Percentiles rank a stretch among this genome's conserved stretches.
phyloP scores from a whole-genome alignment of 1,284 basidiomycete species.

The Amylostereum areolatum region DNA sequence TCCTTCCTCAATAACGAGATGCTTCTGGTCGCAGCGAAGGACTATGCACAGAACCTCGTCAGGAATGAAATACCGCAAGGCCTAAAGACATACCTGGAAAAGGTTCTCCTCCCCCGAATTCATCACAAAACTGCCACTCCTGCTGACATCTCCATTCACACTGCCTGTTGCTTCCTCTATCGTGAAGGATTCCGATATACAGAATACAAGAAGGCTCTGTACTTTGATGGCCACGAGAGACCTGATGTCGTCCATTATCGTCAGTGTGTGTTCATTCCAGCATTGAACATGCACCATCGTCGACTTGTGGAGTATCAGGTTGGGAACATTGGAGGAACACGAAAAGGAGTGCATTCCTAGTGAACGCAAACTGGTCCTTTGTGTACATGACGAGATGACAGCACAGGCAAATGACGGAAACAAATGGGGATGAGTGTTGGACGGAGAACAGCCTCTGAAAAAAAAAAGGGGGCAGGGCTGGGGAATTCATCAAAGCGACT shows the following conservation, averaged over 20 bases:
- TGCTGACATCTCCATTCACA: conserved; percentile 19
- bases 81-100: conserved; percentile 29
- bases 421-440: conserved; percentile 24
- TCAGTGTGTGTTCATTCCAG: conserved; percentile 20
- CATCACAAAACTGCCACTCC: conserved; percentile 19
- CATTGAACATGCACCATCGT: conserved; percentile 16
- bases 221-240: conserved; percentile 29
- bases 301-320: conserved; percentile 20
- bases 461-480: conserved; percentile 32
- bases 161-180: conserved; percentile 18
- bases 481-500: conserved; percentile 14
- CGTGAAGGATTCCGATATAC: conserved; percentile 26
- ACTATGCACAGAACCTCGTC: conserved; percentile 22
- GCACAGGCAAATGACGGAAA: conserved; percentile 29
- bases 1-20: conserved; percentile 8
- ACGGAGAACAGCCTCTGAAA: conserved; percentile 24
- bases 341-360: conserved; percentile 17
- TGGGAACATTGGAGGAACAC: conserved; percentile 19
- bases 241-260: conserved; percentile 26
- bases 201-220: conserved; percentile 25
- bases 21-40: conserved; percentile 21
- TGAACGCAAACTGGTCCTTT: conserved; percentile 21
- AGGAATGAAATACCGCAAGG: conserved; percentile 29
- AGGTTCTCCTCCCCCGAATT: conserved; percentile 28
- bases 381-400: conserved; percentile 33